Base-by-base conservation (phyloP, 1,284 basidiomycete genomes). In the Pseudozyma sp. region DNA sequence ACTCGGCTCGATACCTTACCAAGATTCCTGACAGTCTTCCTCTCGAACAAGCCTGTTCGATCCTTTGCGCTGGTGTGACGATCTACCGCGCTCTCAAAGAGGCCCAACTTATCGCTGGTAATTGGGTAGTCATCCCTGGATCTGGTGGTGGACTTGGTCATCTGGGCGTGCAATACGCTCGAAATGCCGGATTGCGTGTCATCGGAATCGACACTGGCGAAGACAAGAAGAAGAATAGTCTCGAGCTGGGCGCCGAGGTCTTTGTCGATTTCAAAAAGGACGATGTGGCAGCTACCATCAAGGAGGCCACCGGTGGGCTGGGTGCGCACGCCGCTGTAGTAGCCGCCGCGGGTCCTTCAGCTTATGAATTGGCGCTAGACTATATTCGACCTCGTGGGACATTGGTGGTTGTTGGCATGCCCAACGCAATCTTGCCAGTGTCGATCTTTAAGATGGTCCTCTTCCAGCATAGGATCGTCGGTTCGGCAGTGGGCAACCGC, bases 81-180 rank as follows among this genome's bases (percentile, higher is more conserved):
- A 91, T 92, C 65, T 94, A 94, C 85, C 91, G 92, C 74, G 93
- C 93, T 0, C 87, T 95, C 80, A 93, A 93, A 85, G 89, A 92
- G 85, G 89, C 90, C 60, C 86, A 89, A n/a, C 50, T 80, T 5
- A 87, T 86, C 38, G 88, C 90, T 12, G 92, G 92, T 51, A 90
- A 95, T 70, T 93, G 91, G 90, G 88, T 95, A 70, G 91, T 90
- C 51, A 88, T 95, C 68, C 91, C 91, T 21, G 92, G 92, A 54
- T 92, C 92, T 5, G 92, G 92, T 12, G 87, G 87, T 73, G 87
- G 87, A 67, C 90, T 77, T 90, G 92, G 44, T 21, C 78, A 80
- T 57, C 21, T 80, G 3, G 76, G 74, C 35, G 56, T 74, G 9
- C 80, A 81, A 52, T 81, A 77, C 40, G 82, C 81, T 21, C 45